Evolutionary conservation across 164 flowering plant genomes (phyloP).

Genomic region (Vitis rotundifolia): DNA sequence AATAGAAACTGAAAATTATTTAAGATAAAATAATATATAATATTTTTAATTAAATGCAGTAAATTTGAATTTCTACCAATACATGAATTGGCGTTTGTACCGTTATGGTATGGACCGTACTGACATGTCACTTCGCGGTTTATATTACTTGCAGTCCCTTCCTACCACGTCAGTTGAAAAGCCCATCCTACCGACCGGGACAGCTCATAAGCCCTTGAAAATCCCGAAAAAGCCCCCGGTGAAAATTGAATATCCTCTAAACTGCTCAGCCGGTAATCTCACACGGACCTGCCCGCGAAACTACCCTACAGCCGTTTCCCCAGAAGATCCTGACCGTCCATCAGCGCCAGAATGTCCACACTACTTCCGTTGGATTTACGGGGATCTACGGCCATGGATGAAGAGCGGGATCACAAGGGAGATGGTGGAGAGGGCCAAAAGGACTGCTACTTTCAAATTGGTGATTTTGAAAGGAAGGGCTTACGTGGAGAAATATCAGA

Average conservation of each 20-base stretch:
- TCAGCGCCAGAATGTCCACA: constrained; percentile 52
- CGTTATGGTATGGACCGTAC: constrained; percentile 4
- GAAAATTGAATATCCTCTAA: constrained; percentile 39
- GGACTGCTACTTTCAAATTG: constrained; percentile 55
- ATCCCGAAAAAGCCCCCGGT: constrained; percentile 20
- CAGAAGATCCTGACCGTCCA: constrained; percentile 19
- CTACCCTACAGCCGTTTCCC: constrained; percentile 29
- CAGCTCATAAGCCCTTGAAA: background rate
- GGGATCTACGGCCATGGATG: constrained; percentile 73
- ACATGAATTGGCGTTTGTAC: background rate
- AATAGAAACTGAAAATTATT: too few species aligned
- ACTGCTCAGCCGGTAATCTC: constrained; percentile 38
- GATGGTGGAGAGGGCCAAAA: constrained; percentile 48
- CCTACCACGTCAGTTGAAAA: background rate
- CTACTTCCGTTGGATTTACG: constrained; percentile 79
- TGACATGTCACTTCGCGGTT: too few species aligned
- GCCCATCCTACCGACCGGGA: background rate
- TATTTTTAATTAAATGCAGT: too few species aligned
- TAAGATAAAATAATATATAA: too few species aligned
- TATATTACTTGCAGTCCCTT: too few species aligned
- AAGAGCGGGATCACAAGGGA: constrained; percentile 58
- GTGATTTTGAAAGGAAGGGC: constrained; percentile 56
- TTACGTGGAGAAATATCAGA: constrained; percentile 42
- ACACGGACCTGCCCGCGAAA: constrained; percentile 46
- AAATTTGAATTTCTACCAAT: too few species aligned